Evolutionary conservation across 805 yeast genomes (phyloP).

Genomic region (Deakozyma indianensis): DNA sequence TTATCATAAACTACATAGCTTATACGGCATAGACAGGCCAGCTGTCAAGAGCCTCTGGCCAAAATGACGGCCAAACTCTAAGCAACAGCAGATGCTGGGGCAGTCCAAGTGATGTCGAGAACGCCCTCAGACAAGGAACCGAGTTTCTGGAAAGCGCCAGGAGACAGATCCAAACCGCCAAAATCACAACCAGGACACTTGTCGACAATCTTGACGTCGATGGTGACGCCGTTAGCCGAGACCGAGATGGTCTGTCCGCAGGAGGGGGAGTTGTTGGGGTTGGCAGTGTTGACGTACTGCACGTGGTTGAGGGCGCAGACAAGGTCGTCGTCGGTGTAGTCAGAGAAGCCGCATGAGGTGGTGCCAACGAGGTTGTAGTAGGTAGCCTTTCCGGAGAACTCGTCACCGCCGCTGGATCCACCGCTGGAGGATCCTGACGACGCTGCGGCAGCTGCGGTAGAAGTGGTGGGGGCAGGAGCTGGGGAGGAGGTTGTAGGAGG

Average conservation of each 20-base stretch:
- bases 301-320: conserved; percentile 38
- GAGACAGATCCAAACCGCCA: conserved; percentile 45
- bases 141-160: conserved; percentile 37
- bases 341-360: conserved; percentile 36
- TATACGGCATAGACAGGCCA: no score
- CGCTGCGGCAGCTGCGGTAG: conserved; percentile 8
- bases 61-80: no score
- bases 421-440: conserved; percentile 7
- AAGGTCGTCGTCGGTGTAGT: conserved; percentile 28
- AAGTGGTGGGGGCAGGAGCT: conserved; percentile 4
- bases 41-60: no score
- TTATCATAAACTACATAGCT: no score
- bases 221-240: conserved; percentile 33
- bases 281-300: conserved; percentile 29
- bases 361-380: conserved; percentile 26
- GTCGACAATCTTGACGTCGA: conserved; percentile 43
- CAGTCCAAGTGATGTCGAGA: conserved; percentile 36
- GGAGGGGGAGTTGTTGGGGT: conserved; percentile 26
- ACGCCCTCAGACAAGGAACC: conserved; percentile 41
- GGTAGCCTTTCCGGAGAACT: conserved; percentile 23
- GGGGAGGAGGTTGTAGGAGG: conserved; percentile 5
- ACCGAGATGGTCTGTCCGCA: conserved; percentile 41
- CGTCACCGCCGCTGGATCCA: conserved; percentile 11
- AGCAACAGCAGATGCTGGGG: not conserved
- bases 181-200: conserved; percentile 39